A percentile compares a stretch with the other conserved stretches of the same genome.
These are phyloP conservation scores for Onygenales sp. DNA, from an alignment of 2,329 filamentous ascomycete genomes.

Conservation along the genomic window DNA sequence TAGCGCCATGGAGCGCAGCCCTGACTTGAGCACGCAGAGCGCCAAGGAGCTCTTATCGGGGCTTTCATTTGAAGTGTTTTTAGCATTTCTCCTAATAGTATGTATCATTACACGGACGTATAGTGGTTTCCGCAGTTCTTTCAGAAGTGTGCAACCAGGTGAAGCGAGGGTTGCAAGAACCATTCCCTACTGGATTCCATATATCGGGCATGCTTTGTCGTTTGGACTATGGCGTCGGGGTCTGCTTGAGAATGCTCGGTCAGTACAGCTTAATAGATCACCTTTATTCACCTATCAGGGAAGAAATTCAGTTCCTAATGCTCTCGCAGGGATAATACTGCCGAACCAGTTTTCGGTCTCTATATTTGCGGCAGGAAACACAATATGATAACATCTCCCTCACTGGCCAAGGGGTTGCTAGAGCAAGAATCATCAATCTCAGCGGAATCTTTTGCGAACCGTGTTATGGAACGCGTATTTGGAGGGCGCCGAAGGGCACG, in stretches of 20 bases:
- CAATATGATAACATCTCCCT: slow-evolving; percentile 41
- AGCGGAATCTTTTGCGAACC: slow-evolving; percentile 21
- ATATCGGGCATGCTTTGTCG: slow-evolving; percentile 44
- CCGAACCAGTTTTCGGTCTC: slow-evolving; percentile 38
- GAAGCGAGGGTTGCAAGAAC: slow-evolving; percentile 33
- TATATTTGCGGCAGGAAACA: slow-evolving; percentile 42
- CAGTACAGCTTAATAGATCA: slow-evolving; percentile 3
- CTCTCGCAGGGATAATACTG: slow-evolving; percentile 23
- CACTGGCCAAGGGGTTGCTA: slow-evolving; percentile 35
- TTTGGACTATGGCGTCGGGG: slow-evolving; percentile 38
- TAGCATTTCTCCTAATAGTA: slow-evolving; percentile 20
- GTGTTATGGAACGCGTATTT: slow-evolving; percentile 33
- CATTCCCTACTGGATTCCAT: slow-evolving; percentile 52
- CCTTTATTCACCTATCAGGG: slow-evolving; percentile 3
- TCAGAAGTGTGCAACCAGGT: slow-evolving; percentile 13
- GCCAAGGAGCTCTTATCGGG: slow-evolving; percentile 1
- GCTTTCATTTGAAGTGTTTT: slow-evolving; percentile 16
- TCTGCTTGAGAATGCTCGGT: slow-evolving; percentile 38
- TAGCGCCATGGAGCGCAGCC: slow-evolving; percentile 18
- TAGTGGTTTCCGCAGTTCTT: slow-evolving; percentile 25
- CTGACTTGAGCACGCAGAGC: not conserved
- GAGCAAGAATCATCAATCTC: slow-evolving; percentile 19
- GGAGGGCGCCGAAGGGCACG: slow-evolving; percentile 30
- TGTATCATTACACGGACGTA: slow-evolving; percentile 31
- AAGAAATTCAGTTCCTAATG: slow-evolving; percentile 11